These are phyloP conservation scores for Penicillium silybi DNA, from an alignment of 495 filamentous ascomycete species.

Conservation along the genomic window DNA sequence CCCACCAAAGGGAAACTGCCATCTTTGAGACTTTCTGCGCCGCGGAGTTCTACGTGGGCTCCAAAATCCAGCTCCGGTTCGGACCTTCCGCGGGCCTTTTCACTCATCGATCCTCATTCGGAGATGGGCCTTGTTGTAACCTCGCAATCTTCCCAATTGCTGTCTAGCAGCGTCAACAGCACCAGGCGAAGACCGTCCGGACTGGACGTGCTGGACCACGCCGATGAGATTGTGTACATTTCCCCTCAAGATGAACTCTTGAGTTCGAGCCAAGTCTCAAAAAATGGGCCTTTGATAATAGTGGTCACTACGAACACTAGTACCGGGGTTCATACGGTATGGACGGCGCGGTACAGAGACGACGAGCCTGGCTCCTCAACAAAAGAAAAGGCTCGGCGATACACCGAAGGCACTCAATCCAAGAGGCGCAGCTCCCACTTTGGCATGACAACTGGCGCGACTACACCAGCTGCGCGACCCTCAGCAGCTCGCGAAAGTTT, in stretches of 20 bases:
- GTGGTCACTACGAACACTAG: slow-evolving; percentile 78
- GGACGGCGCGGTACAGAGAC: slow-evolving; percentile 67
- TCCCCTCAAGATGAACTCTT: slow-evolving; percentile 54
- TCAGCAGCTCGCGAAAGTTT: slow-evolving; percentile 54
- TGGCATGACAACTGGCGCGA: slow-evolving; percentile 71
- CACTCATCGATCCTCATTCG: slow-evolving; percentile 79
- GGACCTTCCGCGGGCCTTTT: slow-evolving; percentile 74
- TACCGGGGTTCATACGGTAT: slow-evolving; percentile 69
- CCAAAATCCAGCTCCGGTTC: slow-evolving; percentile 39
- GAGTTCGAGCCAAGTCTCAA: slow-evolving; percentile 10
- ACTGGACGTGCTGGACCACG: slow-evolving; percentile 54
- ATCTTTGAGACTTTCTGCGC: slow-evolving; percentile 29
- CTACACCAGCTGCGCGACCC: slow-evolving; percentile 63
- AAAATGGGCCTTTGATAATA: slow-evolving; percentile 55
- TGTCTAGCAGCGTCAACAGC: slow-evolving; percentile 27
- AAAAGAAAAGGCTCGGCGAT: slow-evolving; percentile 42
- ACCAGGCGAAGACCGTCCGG: slow-evolving; percentile 28
- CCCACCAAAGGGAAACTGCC: slow-evolving; percentile 35
- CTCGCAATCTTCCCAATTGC: slow-evolving; percentile 32
- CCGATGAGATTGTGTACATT: slow-evolving; percentile 80
- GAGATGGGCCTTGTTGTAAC: slow-evolving; percentile 83
- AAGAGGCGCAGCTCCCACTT: slow-evolving; percentile 82
- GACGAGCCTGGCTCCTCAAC: slow-evolving; percentile 51
- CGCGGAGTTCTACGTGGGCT: slow-evolving; percentile 21
- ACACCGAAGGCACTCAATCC: slow-evolving; percentile 54